Evolutionary conservation across 192 early-diverging fungal species (phyloP), one percentile per base, ranked within the genome.

Genomic region (Radiomyces spectabilis): DNA sequence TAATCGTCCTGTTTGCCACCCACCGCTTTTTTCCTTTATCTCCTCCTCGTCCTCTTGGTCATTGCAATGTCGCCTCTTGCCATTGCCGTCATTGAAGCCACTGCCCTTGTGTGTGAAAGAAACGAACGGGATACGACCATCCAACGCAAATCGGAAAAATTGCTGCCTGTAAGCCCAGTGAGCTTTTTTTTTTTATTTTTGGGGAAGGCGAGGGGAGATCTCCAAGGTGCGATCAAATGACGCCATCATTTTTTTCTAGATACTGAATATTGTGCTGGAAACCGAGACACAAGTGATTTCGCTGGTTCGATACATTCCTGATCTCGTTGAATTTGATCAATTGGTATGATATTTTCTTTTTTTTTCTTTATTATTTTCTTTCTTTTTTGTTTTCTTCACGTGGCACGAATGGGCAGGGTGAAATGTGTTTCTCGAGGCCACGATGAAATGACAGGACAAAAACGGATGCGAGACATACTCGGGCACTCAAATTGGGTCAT

Each of bases 251-350:
- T 43, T 43, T 16, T 6, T 24, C 42, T 31, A 48, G 46, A 12
- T 48, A 12, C 46, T 73, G 47, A 63, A 59, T 38, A 68, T 79
- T 40, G 66, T 68, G 10, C 68, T 75, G 19, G 35, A 60, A 40
- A 53, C 57, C 29, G 41, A 47, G 22, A 30, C 46, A 19, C 47
- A 54, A 40, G 45, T 66, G 32, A 50, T 75, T 13, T 59, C 55
- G 16, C 55, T 79, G 13, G 63, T 64, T 30, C 63, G 76, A 25
- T 69, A 70, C 51, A 72, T 79, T 39, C 59, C 71, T 26, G 76
- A 79, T 48, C 69, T 79, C 59, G 31, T 69, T 37, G 71, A 75
- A 25, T 73, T 79, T 68, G 71, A 79, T 41, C 71, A 68, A 33
- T 56, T 73, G 58, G 76, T 78, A 65, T 22, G n/a, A 2, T n/a